Base-by-base conservation (phyloP, 306 rosid genomes). In the Biancaea sappan region DNA sequence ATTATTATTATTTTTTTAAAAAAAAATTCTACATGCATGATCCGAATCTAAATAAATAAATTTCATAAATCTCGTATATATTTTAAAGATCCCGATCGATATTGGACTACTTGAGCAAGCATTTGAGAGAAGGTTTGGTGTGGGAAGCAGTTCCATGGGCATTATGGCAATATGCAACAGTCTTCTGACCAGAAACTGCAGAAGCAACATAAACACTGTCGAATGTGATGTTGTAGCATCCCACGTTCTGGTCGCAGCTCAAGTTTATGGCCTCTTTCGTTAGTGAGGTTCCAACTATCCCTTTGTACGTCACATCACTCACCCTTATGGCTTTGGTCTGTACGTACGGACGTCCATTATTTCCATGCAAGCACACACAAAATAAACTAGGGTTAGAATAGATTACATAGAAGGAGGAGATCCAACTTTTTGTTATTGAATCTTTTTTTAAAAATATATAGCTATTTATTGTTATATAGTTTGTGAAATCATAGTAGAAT, bases 201-300 rank as follows among this genome's bases (percentile, higher is more conserved):
- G 83, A 26, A 15, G 61, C 2, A 26, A 86, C 1, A 28, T 80
- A 59, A 12, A 86, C 84, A 32, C 50, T 69, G 68, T 86, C 87
- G 3, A 86, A 38, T 15, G 78, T 82, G 54, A 86, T 8, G 80
- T 86, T 86, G 74, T 79, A 78, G 80, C 90, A 86, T 0, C 87
- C 85, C 7, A 78, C 52, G 8, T 77, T 77, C 37, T 77, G 75
- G 73, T 80, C 87, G 26, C 90, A 86, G 34, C 77, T 86, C 80
- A 86, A 58, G 61, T 77, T 68, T 7, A 86, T 83, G 0, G 74
- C 87, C 31, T 77, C 14, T 13, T 78, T 71, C 6, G 37, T 80
- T 54, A 71, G 51, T 14, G 90, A 83, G 22, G 87, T 86, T 66
- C 90, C 90, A 21, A 22, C n/a, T 18, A 83, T 81, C 21, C 75